Evolutionary conservation across 1,139 yeast genomes (phyloP).

Genomic region (Taphrina sp.): DNA sequence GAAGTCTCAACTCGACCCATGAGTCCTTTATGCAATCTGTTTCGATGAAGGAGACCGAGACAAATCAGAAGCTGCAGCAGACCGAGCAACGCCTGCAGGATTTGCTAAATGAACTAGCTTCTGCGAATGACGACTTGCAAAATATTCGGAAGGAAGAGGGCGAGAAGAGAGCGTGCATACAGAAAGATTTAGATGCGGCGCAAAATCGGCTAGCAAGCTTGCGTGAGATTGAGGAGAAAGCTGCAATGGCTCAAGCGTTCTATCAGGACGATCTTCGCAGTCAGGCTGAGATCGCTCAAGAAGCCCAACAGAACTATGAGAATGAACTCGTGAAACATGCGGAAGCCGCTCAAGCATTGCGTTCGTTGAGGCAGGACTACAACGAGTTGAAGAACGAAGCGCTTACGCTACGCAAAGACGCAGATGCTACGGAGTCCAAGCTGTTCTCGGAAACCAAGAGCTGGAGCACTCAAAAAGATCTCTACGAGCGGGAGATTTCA

Average conservation of each 20-base stretch:
- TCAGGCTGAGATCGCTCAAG: constrained; percentile 54
- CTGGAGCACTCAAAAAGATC: constrained; percentile 50
- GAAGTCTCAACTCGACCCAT: constrained; percentile 48
- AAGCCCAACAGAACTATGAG: constrained; percentile 59
- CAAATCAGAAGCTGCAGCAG: constrained; percentile 47
- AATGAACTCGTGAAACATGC: constrained; percentile 59
- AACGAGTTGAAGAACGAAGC: constrained; percentile 48
- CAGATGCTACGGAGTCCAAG: constrained; percentile 45
- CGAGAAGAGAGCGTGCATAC: constrained; percentile 39
- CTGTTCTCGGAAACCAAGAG: constrained; percentile 38
- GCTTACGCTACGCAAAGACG: constrained; percentile 45
- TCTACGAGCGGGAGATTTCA: constrained; percentile 57
- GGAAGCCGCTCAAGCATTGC: constrained; percentile 52
- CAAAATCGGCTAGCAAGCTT: constrained; percentile 51
- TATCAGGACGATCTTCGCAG: constrained; percentile 52
- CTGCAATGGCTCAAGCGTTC: constrained; percentile 38
- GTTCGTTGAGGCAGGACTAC: constrained; percentile 50
- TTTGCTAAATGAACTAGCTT: constrained; percentile 41
- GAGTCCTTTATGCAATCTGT: constrained; percentile 48
- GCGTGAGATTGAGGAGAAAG: constrained; percentile 46
- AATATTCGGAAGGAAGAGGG: constrained; percentile 41
- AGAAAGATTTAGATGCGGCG: constrained; percentile 44
- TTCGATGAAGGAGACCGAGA: too few relatives aligned
- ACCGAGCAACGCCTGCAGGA: constrained; percentile 37
- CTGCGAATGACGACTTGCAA: constrained; percentile 44